Conservation (phyloP, 2,329 filamentous ascomycete genomes). For the Onygenales sp. region DNA sequence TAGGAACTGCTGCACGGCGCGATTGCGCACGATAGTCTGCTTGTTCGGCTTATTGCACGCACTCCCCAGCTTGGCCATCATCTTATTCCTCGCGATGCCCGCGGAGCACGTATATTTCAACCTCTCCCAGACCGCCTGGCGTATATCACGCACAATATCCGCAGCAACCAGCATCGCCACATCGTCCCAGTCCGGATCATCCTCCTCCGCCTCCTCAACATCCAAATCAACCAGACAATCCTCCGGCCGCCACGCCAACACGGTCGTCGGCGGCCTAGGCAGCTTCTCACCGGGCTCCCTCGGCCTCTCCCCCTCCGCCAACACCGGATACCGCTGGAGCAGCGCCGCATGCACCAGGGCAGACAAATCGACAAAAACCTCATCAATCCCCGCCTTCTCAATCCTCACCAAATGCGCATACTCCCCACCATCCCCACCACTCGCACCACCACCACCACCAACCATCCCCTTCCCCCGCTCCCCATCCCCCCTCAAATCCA, state of each 20-base stretch:
- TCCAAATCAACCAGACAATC: constrained; percentile 77
- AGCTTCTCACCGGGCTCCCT: constrained; percentile 57
- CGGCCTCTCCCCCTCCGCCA: constrained; percentile 39
- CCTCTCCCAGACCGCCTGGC: constrained; percentile 56
- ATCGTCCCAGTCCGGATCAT: constrained; percentile 94
- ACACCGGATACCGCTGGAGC: constrained; percentile 65
- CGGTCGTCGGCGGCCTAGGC: constrained; percentile 62
- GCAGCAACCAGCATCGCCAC: constrained; percentile 76
- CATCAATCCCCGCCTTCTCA: constrained; percentile 92
- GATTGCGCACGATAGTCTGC: constrained; percentile 86
- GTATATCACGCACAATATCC: constrained; percentile 73
- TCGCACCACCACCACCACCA: background rate
- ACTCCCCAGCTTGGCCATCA: constrained; percentile 88
- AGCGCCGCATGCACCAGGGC: constrained; percentile 70
- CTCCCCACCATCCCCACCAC: constrained; percentile 6
- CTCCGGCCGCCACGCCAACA: constrained; percentile 65
- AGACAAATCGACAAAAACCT: constrained; percentile 89
- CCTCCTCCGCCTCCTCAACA: constrained; percentile 58
- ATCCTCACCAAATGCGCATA: constrained; percentile 44
- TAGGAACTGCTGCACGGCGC: constrained; percentile 71
- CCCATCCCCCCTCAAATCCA: constrained; percentile 48
- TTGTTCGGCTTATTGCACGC: constrained; percentile 87
- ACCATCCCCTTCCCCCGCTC: constrained; percentile 14
- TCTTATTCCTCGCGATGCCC: constrained; percentile 83
- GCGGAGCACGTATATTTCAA: constrained; percentile 87